Evolutionary conservation across 345 rosid genomes (phyloP).

Genomic region (Gossypium mustelinum): DNA sequence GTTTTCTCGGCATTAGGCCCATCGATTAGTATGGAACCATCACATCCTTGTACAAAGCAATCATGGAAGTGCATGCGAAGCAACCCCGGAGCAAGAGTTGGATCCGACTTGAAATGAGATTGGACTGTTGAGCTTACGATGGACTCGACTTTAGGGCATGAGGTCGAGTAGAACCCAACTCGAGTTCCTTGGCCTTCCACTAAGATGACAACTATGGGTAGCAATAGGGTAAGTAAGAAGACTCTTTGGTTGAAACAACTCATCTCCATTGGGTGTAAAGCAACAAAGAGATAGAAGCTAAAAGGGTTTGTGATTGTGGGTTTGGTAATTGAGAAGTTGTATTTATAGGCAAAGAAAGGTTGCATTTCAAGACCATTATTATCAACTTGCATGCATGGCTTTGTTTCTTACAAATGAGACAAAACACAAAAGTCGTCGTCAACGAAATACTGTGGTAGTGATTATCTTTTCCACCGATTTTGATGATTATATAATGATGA

Average conservation of each 20-base stretch:
- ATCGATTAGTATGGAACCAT: slow-evolving; percentile 43
- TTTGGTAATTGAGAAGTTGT: neutral
- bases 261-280: neutral
- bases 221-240: neutral
- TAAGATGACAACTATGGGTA: slow-evolving; percentile 12
- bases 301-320: neutral
- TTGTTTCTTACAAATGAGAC: neutral
- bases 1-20: slow-evolving; percentile 46
- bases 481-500: neutral
- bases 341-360: neutral
- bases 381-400: slow-evolving; percentile 4
- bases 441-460: neutral
- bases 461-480: neutral
- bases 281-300: neutral
- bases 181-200: slow-evolving; percentile 27
- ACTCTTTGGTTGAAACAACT: neutral
- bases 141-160: slow-evolving; percentile 46
- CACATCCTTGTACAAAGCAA: slow-evolving; percentile 49
- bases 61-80: slow-evolving; percentile 61
- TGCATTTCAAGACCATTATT: neutral
- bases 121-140: slow-evolving; percentile 35
- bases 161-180: slow-evolving; percentile 33
- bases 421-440: neutral
- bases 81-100: slow-evolving; percentile 40
- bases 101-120: slow-evolving; percentile 25